Conservation (phyloP, 225 moss, liverwort and hornwort genomes). For the Anthoceros angustus region DNA sequence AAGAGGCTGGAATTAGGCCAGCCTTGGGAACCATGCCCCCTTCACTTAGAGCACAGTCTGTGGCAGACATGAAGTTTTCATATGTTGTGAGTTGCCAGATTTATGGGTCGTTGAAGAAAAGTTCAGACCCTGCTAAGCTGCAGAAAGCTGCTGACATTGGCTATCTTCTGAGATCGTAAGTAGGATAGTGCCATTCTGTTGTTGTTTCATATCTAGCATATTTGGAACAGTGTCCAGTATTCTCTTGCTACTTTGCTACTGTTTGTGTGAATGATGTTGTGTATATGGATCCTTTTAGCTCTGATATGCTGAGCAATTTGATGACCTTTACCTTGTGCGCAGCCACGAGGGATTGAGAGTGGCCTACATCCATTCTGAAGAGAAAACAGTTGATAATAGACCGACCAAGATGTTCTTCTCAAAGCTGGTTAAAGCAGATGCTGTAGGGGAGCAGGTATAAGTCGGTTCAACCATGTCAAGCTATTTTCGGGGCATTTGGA, state of each 20-base stretch:
- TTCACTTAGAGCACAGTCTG: slow-evolving; percentile 33
- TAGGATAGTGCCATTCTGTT: background rate
- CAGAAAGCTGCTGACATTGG: slow-evolving; percentile 41
- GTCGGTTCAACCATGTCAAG: background rate
- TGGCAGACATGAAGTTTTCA: slow-evolving; percentile 84
- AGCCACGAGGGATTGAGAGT: slow-evolving; percentile 82
- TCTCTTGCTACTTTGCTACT: too few species aligned
- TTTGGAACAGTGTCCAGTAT: background rate
- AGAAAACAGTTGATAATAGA: slow-evolving; percentile 37
- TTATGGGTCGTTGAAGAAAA: slow-evolving; percentile 77
- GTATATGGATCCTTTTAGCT: background rate
- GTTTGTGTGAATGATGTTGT: background rate
- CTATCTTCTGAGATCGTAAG: too few species aligned
- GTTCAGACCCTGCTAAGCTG: slow-evolving; percentile 65
- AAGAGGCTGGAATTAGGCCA: background rate
- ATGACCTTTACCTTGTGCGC: background rate
- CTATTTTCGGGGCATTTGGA: background rate
- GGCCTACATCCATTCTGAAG: slow-evolving; percentile 71
- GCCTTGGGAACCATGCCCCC: background rate
- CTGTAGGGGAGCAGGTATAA: slow-evolving; percentile 54
- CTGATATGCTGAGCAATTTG: background rate
- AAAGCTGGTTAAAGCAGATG: slow-evolving; percentile 81
- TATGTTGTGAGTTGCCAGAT: slow-evolving; percentile 98
- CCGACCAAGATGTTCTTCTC: slow-evolving; percentile 43
- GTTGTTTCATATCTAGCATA: background rate